Evolutionary conservation across 257 asterid species (phyloP), one percentile per base, ranked within the genome.

Genomic region (Perilla frutescens): DNA sequence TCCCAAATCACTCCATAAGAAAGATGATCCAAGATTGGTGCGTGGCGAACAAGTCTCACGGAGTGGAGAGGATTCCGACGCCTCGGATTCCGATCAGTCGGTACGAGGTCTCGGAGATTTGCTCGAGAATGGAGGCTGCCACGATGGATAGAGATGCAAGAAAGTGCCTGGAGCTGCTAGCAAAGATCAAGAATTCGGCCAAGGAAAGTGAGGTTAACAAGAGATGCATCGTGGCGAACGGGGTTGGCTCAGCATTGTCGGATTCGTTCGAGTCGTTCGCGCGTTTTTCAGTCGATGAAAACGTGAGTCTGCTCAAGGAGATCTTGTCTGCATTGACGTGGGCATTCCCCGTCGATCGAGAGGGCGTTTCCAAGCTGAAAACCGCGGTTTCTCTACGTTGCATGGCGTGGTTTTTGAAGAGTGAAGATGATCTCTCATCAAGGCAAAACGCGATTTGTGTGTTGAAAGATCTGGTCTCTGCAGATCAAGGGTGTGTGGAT

Each of bases 1-100:
- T 89, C 44, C 98, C 98, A 0, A 93, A 93, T 61, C 97, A 91
- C 43, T 70, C 88, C 49, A 77, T 89, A 3, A 75, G 98, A 57
- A 87, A 81, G 75, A 86, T 89, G 96, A 93, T 91, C 70, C 98
- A 93, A 76, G 94, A 84, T 45, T 93, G 98, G 98, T 91, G 98
- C 60, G 98, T 89, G 0, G 87, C 82, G 34, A 91, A 93, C 29
- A 83, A 69, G 63, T 79, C 96, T 2, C 65, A 63, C 56, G 98
- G 97, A 13, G 85, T 93, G 4, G 96, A 91, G 79, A 79, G 98
- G 72, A 87, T 93, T 31, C 91, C 98, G 3, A 93, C 98, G 0
- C 98, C 98, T 0, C 59, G 92, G 37, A 81, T 91, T n/a, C 98
- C 96, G 0, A 59, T 89, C 4, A 49, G 81, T 3, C 83, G 88